These are phyloP conservation scores for Astragalus glycyphyllos DNA, from an alignment of 306 rosid species.

Conservation along the genomic window DNA sequence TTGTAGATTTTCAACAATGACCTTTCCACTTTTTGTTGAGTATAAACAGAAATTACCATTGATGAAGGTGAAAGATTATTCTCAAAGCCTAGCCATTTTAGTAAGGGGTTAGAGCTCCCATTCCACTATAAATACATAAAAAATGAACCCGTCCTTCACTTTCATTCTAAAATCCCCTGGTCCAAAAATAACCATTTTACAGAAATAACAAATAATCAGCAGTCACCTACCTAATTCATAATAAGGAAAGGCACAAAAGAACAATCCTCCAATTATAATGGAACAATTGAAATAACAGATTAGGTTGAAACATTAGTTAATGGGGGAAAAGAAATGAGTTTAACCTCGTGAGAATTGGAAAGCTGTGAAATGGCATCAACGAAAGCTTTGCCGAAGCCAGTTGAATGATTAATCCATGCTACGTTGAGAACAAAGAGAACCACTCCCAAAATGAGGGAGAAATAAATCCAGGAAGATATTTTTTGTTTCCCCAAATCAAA, in stretches of 20 bases:
- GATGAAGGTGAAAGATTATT: background rate
- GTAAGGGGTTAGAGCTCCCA: background rate
- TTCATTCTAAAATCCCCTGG: no score
- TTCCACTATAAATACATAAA: background rate
- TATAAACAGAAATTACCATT: background rate
- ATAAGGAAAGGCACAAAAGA: no score
- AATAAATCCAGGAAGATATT: constrained; percentile 71
- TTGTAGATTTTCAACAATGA: background rate
- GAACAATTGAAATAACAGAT: background rate
- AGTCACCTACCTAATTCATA: no score
- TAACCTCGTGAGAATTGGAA: constrained; percentile 76
- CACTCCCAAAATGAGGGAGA: constrained; percentile 62
- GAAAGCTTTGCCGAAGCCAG: constrained; percentile 67
- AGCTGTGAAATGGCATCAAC: constrained; percentile 64
- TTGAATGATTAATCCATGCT: constrained; percentile 71
- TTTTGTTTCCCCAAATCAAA: constrained; percentile 70
- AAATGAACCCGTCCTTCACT: background rate
- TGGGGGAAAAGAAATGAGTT: background rate
- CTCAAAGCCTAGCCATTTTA: no score
- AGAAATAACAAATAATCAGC: no score
- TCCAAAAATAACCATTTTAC: no score
- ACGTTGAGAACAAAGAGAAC: constrained; percentile 67
- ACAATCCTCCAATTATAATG: background rate
- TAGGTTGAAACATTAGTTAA: background rate
- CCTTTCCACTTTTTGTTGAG: background rate